Base-by-base conservation (phyloP, 75 land plant genomes). In the Chamaecyparis obtusa region DNA sequence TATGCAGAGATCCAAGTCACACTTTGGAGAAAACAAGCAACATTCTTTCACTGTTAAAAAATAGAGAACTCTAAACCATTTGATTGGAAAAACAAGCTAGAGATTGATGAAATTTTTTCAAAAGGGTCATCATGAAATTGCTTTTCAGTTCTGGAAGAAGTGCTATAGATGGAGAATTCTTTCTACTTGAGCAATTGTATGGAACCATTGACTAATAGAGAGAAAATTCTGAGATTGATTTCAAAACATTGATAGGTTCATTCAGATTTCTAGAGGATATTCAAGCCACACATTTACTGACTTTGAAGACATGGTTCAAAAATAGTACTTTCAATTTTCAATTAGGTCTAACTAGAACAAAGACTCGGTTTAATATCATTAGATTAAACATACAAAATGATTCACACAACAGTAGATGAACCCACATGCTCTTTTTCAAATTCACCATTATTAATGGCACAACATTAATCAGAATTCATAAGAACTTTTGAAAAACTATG, bases 1-100 rank as follows among this genome's bases (percentile, higher is more conserved):
- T 81, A 46, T 81, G 83, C 83, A 81, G 15, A 13, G 83, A 81
- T 81, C 54, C 83, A 46, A 81, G 43, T 81, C 83, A 81, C 83
- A 81, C 83, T 81, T 81, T 27, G 15, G 6, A 81, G 48, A 81
- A 81, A 44, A 46, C 43, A 46, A 46, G 51, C 32, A n/a, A 81
- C 1, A 27, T n/a, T 81, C 55, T 13, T 1, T 81, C 49, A 44
- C 48, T 81, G 49, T 81, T 81, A 24, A 1, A 81, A 44, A 49
- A 81, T 0, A 81, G 15, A 46, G 21, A n/a, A 81, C 15, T 81
- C n/a, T 81, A 15, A 44, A 81, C 15, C 30, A 78, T 78, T 7
- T n/a, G 16, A 10, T 81, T 81, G 32, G 46, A 44, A 80, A 81
- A n/a, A 24, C 3, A 46, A n/a, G 83, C 27, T 44, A 46, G 6